Evolutionary conservation across 257 asterid species (phyloP), one percentile per base, ranked within the genome.

Genomic region (Primulina eburnea): DNA sequence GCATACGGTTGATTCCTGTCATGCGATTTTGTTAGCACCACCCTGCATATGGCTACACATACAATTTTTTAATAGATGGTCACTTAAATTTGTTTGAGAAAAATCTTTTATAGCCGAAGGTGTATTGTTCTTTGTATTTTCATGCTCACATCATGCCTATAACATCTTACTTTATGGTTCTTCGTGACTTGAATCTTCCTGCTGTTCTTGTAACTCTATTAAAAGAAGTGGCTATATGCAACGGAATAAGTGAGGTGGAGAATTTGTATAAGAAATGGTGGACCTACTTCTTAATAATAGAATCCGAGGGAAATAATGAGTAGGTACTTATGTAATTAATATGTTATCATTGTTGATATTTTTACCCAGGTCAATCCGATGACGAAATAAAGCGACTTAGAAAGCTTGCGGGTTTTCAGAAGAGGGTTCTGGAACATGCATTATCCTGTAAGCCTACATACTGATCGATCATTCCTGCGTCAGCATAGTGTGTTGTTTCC

Each of bases 331-430:
- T 35, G 38, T 20, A 30, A 21, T 60, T 63, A 1, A 28, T 24
- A 14, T 60, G 0, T 18, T 52, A 67, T 72, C 63, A 17, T 55
- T 59, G 52, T 72, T 55, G 50, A 6, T 56, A 67, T 56, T 38
- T 65, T 65, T 33, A 43, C 50, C 65, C 62, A 81, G 85, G 80
- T 69, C n/a, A 32, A 33, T 55, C 80, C 9, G 82, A 74, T 10
- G 73, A 68, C 50, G 84, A 81, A 17, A 5, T 65, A 32, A 70
- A 68, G 70, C 84, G 99, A 64, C 88, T 90, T 8, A 82, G 69
- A 38, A 86, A 87, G 77, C 99, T 93, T 24, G 90, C 96, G 9
- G 87, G 86, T 62, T 93, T 93, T 37, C 97, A 93, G 70, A 89
- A 75, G 77, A 90, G 76, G 81, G 90, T 80, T 67, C 82, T 90